Conservation (phyloP, 768 basidiomycete species). For the Podaxis rugospora region DNA sequence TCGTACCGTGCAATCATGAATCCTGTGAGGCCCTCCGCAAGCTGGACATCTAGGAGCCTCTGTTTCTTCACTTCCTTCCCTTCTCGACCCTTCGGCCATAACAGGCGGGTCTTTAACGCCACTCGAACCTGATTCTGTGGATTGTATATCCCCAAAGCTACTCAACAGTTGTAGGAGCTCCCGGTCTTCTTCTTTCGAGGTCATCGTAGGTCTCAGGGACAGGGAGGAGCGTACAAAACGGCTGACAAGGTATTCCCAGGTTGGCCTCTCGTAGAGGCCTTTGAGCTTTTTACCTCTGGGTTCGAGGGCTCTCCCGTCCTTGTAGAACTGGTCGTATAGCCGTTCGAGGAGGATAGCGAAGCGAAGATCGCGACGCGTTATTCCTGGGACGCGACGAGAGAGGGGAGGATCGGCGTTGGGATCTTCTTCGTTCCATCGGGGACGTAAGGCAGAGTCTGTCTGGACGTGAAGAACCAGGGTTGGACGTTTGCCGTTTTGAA, state of each 20-base stretch:
- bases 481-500: conserved; percentile 1
- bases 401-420: conserved; percentile 3
- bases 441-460: background rate
- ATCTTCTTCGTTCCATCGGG: conserved; percentile 7
- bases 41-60: background rate
- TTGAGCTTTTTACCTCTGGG: background rate
- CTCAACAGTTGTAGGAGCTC: background rate
- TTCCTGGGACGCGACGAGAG: conserved; percentile 8
- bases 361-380: conserved; percentile 9
- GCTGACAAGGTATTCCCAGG: conserved; percentile 1
- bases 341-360: conserved; percentile 2
- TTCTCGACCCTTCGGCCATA: background rate
- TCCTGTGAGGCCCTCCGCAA: background rate
- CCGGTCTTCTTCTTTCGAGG: background rate
- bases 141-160: background rate
- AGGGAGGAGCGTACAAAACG: conserved; percentile 2
- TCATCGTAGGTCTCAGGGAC: background rate
- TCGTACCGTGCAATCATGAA: background rate
- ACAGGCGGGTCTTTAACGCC: background rate
- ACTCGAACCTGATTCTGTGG: background rate
- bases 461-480: background rate
- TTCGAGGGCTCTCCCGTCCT: background rate
- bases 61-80: background rate
- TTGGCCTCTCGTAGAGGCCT: background rate
- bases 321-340: background rate